These are phyloP conservation scores for Sarocladium brachiariae DNA, from an alignment of 2,329 filamentous ascomycete species.

Conservation along the genomic window DNA sequence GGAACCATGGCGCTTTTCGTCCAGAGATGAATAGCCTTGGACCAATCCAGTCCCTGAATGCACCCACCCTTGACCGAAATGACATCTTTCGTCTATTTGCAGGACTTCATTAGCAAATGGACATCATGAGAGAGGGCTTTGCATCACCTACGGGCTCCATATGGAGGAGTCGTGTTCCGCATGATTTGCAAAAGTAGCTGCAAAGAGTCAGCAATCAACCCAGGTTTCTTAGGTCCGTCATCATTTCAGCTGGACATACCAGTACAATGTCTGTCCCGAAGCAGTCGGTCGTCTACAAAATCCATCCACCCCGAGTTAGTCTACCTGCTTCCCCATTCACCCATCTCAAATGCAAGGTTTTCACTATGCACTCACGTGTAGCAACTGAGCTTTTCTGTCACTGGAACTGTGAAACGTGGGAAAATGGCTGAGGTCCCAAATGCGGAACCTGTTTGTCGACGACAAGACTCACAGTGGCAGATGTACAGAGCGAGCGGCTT, in stretches of 20 bases:
- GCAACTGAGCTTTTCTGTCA: constrained; percentile 40
- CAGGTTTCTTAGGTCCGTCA: neutral
- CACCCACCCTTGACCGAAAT: constrained; percentile 63
- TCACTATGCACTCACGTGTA: constrained; percentile 40
- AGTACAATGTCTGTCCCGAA: constrained; percentile 51
- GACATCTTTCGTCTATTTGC: constrained; percentile 44
- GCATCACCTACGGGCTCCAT: constrained; percentile 46
- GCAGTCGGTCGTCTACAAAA: constrained; percentile 46
- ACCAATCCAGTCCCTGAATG: constrained; percentile 56
- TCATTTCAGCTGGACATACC: constrained; percentile 32
- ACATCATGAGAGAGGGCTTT: neutral
- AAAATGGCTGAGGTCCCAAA: constrained; percentile 67
- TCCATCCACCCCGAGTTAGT: neutral
- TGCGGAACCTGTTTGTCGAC: constrained; percentile 57
- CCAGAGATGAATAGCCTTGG: constrained; percentile 58
- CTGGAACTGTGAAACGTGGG: constrained; percentile 54
- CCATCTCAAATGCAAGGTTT: neutral
- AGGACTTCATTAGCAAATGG: constrained; percentile 12
- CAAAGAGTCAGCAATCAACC: neutral
- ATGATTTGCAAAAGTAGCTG: constrained; percentile 60
- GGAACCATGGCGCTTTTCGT: constrained; percentile 60
- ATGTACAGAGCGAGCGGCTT: constrained; percentile 60
- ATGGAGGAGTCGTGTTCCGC: constrained; percentile 61
- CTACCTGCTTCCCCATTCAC: neutral
- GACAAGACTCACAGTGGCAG: constrained; percentile 64